These are phyloP conservation scores for Cladochytrium replicatum DNA, from an alignment of 192 early-diverging fungal species.

Conservation along the genomic window DNA sequence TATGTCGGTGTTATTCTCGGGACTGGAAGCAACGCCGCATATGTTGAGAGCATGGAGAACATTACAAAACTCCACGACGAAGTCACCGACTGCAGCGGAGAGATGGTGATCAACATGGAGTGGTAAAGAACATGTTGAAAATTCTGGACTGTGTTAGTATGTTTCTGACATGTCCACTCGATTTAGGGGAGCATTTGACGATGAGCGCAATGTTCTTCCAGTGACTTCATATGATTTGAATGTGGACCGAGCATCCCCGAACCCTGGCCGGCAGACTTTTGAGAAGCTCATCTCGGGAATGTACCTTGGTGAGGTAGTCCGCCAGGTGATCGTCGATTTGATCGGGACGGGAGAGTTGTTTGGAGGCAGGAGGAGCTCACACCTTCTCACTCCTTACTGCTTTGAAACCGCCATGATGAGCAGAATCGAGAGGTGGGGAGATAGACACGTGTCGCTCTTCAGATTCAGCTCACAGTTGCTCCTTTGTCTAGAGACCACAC, in stretches of 20 bases:
- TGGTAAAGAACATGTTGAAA: too few species aligned
- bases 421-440: slow-evolving; percentile 37
- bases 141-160: too few species aligned
- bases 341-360: slow-evolving; percentile 70
- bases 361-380: slow-evolving; percentile 47
- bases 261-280: slow-evolving; percentile 78
- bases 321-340: slow-evolving; percentile 72
- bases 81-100: slow-evolving; percentile 30
- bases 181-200: slow-evolving; percentile 79
- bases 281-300: slow-evolving; percentile 96
- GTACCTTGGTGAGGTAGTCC: slow-evolving; percentile 86
- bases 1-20: slow-evolving; percentile 83
- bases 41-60: slow-evolving; percentile 68
- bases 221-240: slow-evolving; percentile 75
- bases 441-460: not conserved
- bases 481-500: slow-evolving; percentile 47
- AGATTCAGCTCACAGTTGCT: too few species aligned
- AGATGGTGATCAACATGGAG: slow-evolving; percentile 95
- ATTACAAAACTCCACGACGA: slow-evolving; percentile 65
- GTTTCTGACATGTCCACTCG: too few species aligned
- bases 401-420: slow-evolving; percentile 59
- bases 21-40: slow-evolving; percentile 93
- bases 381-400: slow-evolving; percentile 57
- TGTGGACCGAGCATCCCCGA: slow-evolving; percentile 67
- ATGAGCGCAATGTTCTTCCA: slow-evolving; percentile 70